Conservation (phyloP, 2,329 filamentous ascomycete genomes). For the Fusarium nanum region DNA sequence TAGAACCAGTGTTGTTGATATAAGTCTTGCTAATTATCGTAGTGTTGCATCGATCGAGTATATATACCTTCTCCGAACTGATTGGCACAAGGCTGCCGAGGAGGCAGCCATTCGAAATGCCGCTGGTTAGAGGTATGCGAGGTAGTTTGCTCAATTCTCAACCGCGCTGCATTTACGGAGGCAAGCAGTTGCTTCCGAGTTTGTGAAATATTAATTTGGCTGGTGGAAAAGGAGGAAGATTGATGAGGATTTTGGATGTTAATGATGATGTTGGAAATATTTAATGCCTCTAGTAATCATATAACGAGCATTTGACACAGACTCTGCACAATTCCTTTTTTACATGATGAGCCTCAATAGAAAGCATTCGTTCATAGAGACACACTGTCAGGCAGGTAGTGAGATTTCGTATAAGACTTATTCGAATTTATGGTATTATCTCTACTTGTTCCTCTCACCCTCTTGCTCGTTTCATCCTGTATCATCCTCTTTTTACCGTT, state of each 20-base stretch:
- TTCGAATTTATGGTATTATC: conserved; percentile 42
- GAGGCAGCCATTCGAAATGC: conserved; percentile 66
- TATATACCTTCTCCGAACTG: conserved; percentile 61
- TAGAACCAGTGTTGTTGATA: neutral
- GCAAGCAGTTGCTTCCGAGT: neutral
- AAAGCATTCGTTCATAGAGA: no score
- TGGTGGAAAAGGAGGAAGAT: neutral
- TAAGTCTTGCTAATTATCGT: conserved; percentile 16
- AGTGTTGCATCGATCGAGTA: conserved; percentile 67
- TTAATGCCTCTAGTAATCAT: neutral
- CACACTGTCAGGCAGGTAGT: no score
- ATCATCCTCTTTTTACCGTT: conserved; percentile 34
- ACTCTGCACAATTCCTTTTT: neutral
- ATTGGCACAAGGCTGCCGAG: conserved; percentile 65
- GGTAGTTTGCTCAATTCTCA: neutral
- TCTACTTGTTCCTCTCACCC: neutral
- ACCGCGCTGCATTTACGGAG: neutral
- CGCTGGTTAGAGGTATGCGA: conserved; percentile 49
- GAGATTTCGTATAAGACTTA: conserved; percentile 34
- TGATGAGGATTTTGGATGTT: neutral
- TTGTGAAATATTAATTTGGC: neutral
- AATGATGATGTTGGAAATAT: neutral
- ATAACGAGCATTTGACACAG: neutral
- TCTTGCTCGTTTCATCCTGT: conserved; percentile 16
- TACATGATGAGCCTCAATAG: neutral